Percentiles rank a stretch among this genome's conserved stretches.
These are phyloP conservation scores for Xylaria sp. DNA, from an alignment of 2,329 filamentous ascomycete genomes.

Conservation along the genomic window DNA sequence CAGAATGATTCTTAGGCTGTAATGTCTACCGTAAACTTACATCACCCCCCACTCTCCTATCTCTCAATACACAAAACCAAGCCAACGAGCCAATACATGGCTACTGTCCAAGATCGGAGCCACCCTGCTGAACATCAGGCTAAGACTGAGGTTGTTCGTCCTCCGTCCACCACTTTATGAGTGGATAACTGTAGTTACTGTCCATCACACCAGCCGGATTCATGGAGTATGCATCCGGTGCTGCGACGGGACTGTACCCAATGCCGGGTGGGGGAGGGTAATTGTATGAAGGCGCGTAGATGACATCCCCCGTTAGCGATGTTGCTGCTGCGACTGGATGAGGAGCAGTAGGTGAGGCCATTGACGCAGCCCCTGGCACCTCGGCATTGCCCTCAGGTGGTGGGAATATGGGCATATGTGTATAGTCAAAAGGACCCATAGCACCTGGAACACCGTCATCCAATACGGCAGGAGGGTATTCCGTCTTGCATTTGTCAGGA, in stretches of 20 bases:
- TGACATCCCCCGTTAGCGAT: neutral
- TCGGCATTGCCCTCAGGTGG: neutral
- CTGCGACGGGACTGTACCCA: neutral
- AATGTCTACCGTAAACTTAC: neutral
- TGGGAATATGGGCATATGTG: neutral
- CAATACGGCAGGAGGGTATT: no score
- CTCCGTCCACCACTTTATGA: neutral
- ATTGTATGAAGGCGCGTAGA: neutral
- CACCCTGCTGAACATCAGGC: neutral
- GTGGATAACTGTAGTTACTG: neutral
- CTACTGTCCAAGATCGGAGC: neutral
- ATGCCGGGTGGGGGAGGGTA: neutral
- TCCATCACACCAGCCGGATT: no score
- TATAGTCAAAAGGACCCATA: neutral
- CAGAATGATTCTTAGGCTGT: neutral
- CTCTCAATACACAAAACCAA: neutral
- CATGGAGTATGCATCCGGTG: neutral
- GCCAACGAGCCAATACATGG: neutral
- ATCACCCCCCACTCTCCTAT: neutral
- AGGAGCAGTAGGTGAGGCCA: neutral
- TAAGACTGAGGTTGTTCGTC: neutral
- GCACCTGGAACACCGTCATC: neutral
- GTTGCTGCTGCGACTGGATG: neutral
- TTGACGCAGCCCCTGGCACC: neutral
- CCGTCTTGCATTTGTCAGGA: neutral